phyloP scores from a whole-genome alignment of 176 grass and related monocot genomes.

The Triticum aestivum region DNA sequence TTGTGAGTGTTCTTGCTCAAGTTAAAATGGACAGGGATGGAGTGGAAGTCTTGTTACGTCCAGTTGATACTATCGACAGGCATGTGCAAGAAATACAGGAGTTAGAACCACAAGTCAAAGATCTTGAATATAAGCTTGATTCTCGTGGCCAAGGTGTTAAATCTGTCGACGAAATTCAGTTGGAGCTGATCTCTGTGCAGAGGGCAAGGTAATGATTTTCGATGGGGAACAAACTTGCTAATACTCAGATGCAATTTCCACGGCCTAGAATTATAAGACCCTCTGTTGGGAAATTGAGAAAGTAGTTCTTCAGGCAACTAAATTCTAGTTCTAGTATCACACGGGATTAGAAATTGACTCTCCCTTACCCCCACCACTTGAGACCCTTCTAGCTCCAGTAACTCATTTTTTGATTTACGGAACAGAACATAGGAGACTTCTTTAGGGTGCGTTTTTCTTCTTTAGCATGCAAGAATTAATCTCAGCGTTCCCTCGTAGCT shows the following conservation, averaged over 20 bases:
- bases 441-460: not conserved
- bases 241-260: not conserved
- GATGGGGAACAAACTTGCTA: not conserved
- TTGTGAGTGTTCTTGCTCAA: slow-evolving; percentile 80
- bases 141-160: slow-evolving; percentile 75
- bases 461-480: not conserved
- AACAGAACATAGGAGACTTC: not conserved
- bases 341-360: not conserved
- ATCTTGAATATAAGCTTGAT: slow-evolving; percentile 83
- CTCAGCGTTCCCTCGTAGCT: not conserved
- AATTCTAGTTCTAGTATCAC: not conserved
- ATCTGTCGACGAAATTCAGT: slow-evolving; percentile 80
- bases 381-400: not conserved
- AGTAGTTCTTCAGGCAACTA: not conserved
- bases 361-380: not conserved
- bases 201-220: slow-evolving; percentile 64
- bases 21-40: slow-evolving; percentile 77
- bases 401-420: not conserved
- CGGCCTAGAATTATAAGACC: not conserved
- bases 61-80: slow-evolving; percentile 53
- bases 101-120: slow-evolving; percentile 52
- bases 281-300: not conserved
- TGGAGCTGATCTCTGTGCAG: slow-evolving; percentile 68
- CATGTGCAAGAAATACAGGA: slow-evolving; percentile 57
- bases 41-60: slow-evolving; percentile 60